These are phyloP conservation scores for Nelumbo lutea DNA, from an alignment of 164 flowering plant genomes.

Conservation along the genomic window DNA sequence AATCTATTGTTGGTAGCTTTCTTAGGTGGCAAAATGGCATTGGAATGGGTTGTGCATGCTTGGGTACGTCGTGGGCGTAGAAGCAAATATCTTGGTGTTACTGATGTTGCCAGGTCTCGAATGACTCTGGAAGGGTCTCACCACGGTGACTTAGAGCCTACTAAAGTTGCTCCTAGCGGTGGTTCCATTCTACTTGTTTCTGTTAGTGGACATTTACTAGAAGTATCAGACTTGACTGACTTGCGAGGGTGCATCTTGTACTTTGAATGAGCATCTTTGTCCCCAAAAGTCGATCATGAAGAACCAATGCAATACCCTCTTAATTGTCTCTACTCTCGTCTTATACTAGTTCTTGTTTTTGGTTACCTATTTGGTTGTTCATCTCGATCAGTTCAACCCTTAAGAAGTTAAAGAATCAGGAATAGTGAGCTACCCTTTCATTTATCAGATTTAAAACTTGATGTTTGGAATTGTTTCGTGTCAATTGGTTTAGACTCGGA, in stretches of 20 bases:
- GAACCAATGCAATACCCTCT: slow-evolving; percentile 83
- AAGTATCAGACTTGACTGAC: slow-evolving; percentile 26
- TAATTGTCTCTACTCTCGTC: slow-evolving; percentile 71
- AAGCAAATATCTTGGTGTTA: slow-evolving; percentile 40
- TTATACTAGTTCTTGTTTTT: slow-evolving; percentile 91
- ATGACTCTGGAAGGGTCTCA: slow-evolving; percentile 30
- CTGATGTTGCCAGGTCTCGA: slow-evolving; percentile 38
- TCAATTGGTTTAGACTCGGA: no score
- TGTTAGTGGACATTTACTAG: not conserved
- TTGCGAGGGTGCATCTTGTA: slow-evolving; percentile 28
- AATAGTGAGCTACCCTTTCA: no score
- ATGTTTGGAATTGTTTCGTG: no score
- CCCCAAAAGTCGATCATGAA: slow-evolving; percentile 93
- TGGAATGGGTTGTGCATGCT: not conserved
- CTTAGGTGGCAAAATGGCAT: not conserved
- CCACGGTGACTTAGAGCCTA: slow-evolving; percentile 29
- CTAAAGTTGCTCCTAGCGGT: slow-evolving; percentile 37
- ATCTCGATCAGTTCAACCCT: slow-evolving; percentile 59
- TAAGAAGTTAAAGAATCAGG: slow-evolving; percentile 50
- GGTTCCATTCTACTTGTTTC: slow-evolving; percentile 31
- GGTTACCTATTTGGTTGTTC: slow-evolving; percentile 63
- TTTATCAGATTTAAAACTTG: no score
- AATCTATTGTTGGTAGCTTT: no score
- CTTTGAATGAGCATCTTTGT: slow-evolving; percentile 50
- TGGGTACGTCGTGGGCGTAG: slow-evolving; percentile 28